phyloP scores from a whole-genome alignment of 1,139 yeast species.

The Blastobotrys aristatus region DNA sequence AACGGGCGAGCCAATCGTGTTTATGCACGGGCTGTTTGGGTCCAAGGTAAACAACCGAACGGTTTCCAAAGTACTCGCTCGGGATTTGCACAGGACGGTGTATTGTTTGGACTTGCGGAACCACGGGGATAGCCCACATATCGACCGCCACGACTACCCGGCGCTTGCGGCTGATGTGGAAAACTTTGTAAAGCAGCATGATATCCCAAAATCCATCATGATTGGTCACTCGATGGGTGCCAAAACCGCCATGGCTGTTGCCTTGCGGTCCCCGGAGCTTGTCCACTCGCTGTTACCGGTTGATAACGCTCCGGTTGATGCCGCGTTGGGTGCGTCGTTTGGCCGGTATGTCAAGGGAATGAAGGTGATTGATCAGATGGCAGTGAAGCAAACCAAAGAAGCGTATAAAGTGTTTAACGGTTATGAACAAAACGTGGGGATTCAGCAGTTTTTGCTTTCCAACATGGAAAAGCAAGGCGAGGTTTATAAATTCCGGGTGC shows the following conservation, averaged over 20 bases:
- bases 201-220: conserved; percentile 52
- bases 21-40: conserved; percentile 89
- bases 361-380: conserved; percentile 42
- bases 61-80: conserved; percentile 49
- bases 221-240: conserved; percentile 99
- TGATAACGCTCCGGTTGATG: conserved; percentile 83
- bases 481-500: conserved; percentile 48
- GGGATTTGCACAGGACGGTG: conserved; percentile 38
- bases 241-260: conserved; percentile 84
- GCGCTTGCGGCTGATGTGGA: conserved; percentile 83
- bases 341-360: conserved; percentile 63
- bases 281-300: conserved; percentile 67
- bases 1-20: conserved; percentile 50
- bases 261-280: conserved; percentile 62
- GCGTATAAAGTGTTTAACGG: conserved; percentile 61
- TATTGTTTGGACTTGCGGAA: conserved; percentile 81
- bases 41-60: conserved; percentile 71
- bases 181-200: conserved; percentile 50
- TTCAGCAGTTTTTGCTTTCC: conserved; percentile 78
- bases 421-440: conserved; percentile 53
- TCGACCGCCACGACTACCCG: conserved; percentile 64
- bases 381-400: conserved; percentile 52
- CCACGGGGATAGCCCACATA: conserved; percentile 89
- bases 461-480: conserved; percentile 47
- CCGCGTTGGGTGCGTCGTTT: conserved; percentile 55